Percentiles rank a stretch among this genome's conserved stretches.
phyloP scores from a whole-genome alignment of 441 rosid species.

The Biscutella auriculata region DNA sequence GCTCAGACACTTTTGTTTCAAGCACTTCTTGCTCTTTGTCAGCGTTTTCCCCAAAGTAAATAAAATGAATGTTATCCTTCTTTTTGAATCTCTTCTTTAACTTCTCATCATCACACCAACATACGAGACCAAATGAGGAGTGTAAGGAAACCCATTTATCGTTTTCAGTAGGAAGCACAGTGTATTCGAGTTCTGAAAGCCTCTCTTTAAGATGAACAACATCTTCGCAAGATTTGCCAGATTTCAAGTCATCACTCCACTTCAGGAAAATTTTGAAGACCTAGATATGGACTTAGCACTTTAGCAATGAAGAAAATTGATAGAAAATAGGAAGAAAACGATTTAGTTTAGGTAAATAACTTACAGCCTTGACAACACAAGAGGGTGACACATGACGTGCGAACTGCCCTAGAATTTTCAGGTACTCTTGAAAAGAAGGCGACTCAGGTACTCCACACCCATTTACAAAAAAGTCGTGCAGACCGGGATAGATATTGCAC shows the following conservation, averaged over 20 bases:
- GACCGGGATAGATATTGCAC: constrained; percentile 64
- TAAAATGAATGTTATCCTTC: constrained; percentile 45
- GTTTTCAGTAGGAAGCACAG: constrained; percentile 64
- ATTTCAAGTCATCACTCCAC: constrained; percentile 64
- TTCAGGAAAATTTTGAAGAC: constrained; percentile 66
- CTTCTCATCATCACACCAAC: constrained; percentile 78
- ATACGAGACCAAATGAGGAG: constrained; percentile 68
- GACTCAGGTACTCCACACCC: constrained; percentile 59
- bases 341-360: constrained; percentile 22
- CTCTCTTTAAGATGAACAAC: constrained; percentile 42
- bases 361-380: constrained; percentile 59
- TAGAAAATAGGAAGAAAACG: background rate
- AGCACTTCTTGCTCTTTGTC: constrained; percentile 41
- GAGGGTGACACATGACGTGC: constrained; percentile 58
- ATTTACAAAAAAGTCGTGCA: constrained; percentile 68
- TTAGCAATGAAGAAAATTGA: constrained; percentile 5
- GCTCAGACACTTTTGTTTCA: constrained; percentile 35
- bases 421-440: constrained; percentile 53
- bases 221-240: constrained; percentile 53
- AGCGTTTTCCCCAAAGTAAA: constrained; percentile 48
- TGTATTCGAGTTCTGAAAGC: constrained; percentile 45
- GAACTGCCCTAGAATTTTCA: constrained; percentile 51
- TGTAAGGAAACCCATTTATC: constrained; percentile 91
- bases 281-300: constrained; percentile 29
- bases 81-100: constrained; percentile 51